Percentiles rank a stretch among this genome's conserved stretches.
These are phyloP conservation scores for Isatis tinctoria DNA, from an alignment of 345 rosid species.

Conservation along the genomic window DNA sequence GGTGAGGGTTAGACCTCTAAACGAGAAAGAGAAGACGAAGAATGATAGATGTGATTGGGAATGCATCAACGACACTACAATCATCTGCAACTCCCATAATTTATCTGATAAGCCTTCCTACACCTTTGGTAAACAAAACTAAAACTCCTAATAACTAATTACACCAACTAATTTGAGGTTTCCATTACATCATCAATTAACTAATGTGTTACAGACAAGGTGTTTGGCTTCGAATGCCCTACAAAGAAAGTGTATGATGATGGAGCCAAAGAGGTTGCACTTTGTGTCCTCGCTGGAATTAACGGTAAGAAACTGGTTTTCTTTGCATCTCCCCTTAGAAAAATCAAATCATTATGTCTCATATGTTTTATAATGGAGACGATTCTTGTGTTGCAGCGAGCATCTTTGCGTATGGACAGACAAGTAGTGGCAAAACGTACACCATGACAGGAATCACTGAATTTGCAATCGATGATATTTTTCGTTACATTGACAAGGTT, in stretches of 20 bases:
- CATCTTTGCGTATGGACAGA: constrained; percentile 78
- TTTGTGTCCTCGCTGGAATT: constrained; percentile 58
- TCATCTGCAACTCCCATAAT: constrained; percentile 43
- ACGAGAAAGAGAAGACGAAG: constrained; percentile 49
- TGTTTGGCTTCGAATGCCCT: constrained; percentile 44
- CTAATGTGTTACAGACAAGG: constrained; percentile 43
- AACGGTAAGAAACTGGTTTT: constrained; percentile 44
- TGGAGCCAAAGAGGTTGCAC: constrained; percentile 58
- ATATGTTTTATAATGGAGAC: background rate
- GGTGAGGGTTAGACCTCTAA: constrained; percentile 61
- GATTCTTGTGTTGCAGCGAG: constrained; percentile 40
- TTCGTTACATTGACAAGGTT: constrained; percentile 53
- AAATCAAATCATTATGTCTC: background rate
- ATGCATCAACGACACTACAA: constrained; percentile 52
- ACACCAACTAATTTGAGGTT: background rate
- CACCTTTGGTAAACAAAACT: constrained; percentile 41
- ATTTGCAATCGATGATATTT: constrained; percentile 52
- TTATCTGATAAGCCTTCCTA: constrained; percentile 50
- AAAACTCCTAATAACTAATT: background rate
- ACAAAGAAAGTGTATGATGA: constrained; percentile 57
- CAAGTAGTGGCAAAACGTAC: constrained; percentile 84
- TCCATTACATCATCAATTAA: background rate
- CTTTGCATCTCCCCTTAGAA: background rate
- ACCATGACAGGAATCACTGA: constrained; percentile 69
- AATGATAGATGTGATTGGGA: constrained; percentile 67